phyloP scores from a whole-genome alignment of 2,329 filamentous ascomycete genomes.

The Rutstroemia sp. region DNA sequence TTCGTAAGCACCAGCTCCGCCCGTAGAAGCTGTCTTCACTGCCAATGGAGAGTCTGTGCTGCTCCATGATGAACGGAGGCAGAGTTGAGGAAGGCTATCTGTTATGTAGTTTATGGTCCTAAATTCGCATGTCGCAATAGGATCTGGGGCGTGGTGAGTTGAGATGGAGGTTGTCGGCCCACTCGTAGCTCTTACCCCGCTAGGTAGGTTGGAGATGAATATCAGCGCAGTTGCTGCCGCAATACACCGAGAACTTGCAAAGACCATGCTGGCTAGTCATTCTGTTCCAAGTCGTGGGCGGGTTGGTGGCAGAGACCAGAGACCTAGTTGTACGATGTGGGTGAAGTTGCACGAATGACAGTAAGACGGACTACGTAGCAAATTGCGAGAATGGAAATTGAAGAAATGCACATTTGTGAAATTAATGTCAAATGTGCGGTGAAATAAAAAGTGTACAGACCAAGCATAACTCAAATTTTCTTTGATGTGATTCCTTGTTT shows the following conservation, averaged over 20 bases:
- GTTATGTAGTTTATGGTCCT: conserved; percentile 32
- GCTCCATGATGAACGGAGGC: conserved; percentile 27
- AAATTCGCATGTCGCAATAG: conserved; percentile 26
- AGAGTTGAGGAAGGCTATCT: conserved; percentile 28
- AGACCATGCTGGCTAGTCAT: conserved; percentile 16
- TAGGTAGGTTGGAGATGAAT: conserved; percentile 12
- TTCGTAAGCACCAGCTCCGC: background rate
- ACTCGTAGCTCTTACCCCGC: conserved; percentile 18
- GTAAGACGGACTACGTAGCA: background rate
- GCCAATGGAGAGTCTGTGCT: conserved; percentile 14
- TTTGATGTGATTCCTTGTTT: conserved; percentile 10
- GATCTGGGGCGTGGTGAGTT: conserved; percentile 10
- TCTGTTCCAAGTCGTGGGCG: background rate
- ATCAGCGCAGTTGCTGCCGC: conserved; percentile 17
- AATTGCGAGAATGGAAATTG: background rate
- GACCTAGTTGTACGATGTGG: background rate
- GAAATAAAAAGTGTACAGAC: background rate
- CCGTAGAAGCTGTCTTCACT: background rate
- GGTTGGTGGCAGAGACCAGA: background rate
- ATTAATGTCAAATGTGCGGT: conserved; percentile 8
- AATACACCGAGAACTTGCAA: conserved; percentile 14
- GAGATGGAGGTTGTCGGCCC: conserved; percentile 8
- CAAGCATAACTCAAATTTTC: background rate
- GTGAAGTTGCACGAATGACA: background rate
- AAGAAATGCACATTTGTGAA: background rate